Base-by-base conservation (phyloP, 805 yeast species). In the Lipomyces yamadae region DNA sequence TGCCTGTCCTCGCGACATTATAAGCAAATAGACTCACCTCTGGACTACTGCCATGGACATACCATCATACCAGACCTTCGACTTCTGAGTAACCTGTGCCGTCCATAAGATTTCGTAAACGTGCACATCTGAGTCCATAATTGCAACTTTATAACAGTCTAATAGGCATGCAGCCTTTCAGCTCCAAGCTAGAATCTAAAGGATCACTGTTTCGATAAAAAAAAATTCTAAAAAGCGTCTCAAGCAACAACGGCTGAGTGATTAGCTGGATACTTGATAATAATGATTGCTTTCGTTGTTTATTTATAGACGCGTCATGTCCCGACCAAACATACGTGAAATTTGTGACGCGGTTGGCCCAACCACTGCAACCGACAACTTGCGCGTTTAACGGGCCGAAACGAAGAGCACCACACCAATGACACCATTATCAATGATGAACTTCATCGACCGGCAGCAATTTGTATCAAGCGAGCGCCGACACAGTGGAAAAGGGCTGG, bases 61-160 rank as follows among this genome's bases (percentile, higher is more conserved):
- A 61, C 81, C 81, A 58, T 79, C 81, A 64, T 75, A 70, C 81
- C 81, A 79, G 57, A 67, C 69, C 63, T 79, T 79, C 45, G 70
- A 72, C 65, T 79, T 79, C 70, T 79, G 80, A 10, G 73, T 71
- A 39, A 78, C 58, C 34, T 78, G 74, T 0, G 77, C 63, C 11
- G 81, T 76, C 75, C 75, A 79, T 60, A 79, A 63, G 2, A 72
- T 78, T 45, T 72, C 72, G 60, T 66, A 76, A 15, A 71, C 70
- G 61, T 66, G 69, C 42, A 73, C 70, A 13, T 60, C 65, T 35
- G 60, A 53, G 29, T 54, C 48, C 15, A 56, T 60, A 15, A 7
- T 42, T 13, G 24, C n/a, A 15, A 42, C 8, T 15, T 42, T 6
- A n/a, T 42, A 13, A 42, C 48, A 42, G 24, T n/a, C 48, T 24